phyloP scores from a whole-genome alignment of 2,329 filamentous ascomycete genomes.

The Elsinoe arachidis region DNA sequence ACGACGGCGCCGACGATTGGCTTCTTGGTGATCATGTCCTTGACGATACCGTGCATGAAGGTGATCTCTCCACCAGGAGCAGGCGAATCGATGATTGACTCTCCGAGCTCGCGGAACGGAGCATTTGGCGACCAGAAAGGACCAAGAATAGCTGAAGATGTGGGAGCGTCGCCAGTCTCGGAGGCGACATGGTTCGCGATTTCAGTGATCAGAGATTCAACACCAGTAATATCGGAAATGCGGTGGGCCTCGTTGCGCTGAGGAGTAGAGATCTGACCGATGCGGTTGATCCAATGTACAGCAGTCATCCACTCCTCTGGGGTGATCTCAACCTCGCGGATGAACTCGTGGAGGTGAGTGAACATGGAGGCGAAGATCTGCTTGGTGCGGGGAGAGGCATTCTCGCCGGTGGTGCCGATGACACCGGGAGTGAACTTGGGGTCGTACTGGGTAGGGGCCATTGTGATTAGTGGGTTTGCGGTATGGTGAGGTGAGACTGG shows the following conservation, averaged over 20 bases:
- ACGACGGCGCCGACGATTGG: constrained; percentile 60
- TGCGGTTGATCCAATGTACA: constrained; percentile 65
- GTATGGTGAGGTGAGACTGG: neutral
- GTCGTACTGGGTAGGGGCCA: constrained; percentile 47
- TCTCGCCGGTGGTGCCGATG: constrained; percentile 63
- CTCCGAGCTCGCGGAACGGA: constrained; percentile 60
- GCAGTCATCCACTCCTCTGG: constrained; percentile 69
- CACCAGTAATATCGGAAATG: constrained; percentile 62
- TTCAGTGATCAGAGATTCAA: constrained; percentile 65
- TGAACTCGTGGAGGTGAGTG: constrained; percentile 68
- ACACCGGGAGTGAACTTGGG: constrained; percentile 68
- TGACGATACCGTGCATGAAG: constrained; percentile 61
- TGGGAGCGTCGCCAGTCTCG: constrained; percentile 54
- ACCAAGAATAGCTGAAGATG: constrained; percentile 67
- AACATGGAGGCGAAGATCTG: constrained; percentile 57
- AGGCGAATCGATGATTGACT: constrained; percentile 56
- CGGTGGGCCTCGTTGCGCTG: constrained; percentile 67
- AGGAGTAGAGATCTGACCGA: constrained; percentile 59
- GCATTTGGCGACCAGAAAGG: constrained; percentile 71
- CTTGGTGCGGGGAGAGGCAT: constrained; percentile 56
- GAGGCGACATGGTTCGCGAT: constrained; percentile 55
- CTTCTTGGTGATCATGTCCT: constrained; percentile 55
- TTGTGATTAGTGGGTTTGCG: neutral
- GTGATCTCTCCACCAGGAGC: constrained; percentile 51
- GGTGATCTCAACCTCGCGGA: constrained; percentile 67